Base-by-base conservation (phyloP, 1,284 basidiomycete genomes). In the Cryptococcus sp. region DNA sequence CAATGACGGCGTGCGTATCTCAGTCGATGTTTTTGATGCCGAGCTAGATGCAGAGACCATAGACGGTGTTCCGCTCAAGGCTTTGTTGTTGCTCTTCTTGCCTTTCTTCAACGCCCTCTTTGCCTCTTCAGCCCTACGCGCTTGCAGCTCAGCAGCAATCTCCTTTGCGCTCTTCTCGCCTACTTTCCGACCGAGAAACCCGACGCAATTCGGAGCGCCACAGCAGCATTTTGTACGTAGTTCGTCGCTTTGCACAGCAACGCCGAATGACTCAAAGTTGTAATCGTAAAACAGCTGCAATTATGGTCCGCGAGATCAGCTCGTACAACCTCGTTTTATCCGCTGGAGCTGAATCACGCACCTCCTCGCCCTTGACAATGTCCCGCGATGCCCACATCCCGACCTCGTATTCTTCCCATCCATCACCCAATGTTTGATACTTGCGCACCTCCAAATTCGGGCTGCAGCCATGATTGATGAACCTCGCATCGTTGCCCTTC, bases 391-490 rank as follows among this genome's bases (percentile, higher is more conserved):
- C 78, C 70, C 79, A 81, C 62, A 74, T 68, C 8, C 78, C 76
- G 7, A 80, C 71, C 61, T 81, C 78, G 55, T 70, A 80, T 66
- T 82, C 81, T 46, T 81, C 79, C 46, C 66, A 64, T 6, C 74
- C 76, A 46, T 75, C 73, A 2, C 76, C 75, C 6, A 75, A 52
- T 0, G 68, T 75, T 54, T 72, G 70, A 50, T 70, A 76, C 58
- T 78, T 76, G 29, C 74, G 69, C 15, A 80, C 75, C 50, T 78
- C 75, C 29, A 80, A 66, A 50, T 80, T 80, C 1, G 79, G 79
- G 6, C 66, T 65, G 50, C 79, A 80, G 2, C 75, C 74, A 60
- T 80, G 80, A 63, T 81, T 81, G 65, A 81, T 79, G 67, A 81
- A 82, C 17, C 81, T 65, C 3, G 80, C 75, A 25, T 77, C 74